These are phyloP conservation scores for Sugiyamaella paludigena DNA, from an alignment of 1,139 yeast species.

Conservation along the genomic window DNA sequence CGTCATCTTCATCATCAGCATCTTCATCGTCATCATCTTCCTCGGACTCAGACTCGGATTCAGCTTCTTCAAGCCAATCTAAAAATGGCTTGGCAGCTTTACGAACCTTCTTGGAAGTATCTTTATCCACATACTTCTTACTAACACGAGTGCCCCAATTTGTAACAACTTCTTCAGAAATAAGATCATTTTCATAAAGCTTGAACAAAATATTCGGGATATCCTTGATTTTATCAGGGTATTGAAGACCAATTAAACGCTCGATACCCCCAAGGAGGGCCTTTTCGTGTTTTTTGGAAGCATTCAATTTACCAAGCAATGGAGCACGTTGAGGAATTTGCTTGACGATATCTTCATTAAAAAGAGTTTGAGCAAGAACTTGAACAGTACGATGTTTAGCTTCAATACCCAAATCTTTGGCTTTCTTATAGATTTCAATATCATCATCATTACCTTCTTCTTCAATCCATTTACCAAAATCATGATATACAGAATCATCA, in stretches of 20 bases:
- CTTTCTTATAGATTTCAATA: conserved; percentile 89
- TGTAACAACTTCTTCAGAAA: conserved; percentile 76
- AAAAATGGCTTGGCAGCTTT: conserved; percentile 94
- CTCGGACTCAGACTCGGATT: conserved; percentile 61
- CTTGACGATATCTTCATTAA: conserved; percentile 71
- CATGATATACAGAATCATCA: conserved; percentile 49
- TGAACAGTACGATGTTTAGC: conserved; percentile 77
- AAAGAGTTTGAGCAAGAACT: conserved; percentile 87
- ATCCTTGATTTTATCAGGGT: conserved; percentile 67
- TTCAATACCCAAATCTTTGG: conserved; percentile 71
- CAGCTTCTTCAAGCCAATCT: conserved; percentile 94
- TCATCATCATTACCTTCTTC: conserved; percentile 63
- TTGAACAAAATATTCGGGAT: conserved; percentile 81
- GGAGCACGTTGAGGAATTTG: conserved; percentile 80
- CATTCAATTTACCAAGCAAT: conserved; percentile 71
- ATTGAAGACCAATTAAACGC: conserved; percentile 82
- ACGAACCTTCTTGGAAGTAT: conserved; percentile 87
- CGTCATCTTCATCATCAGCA: not conserved
- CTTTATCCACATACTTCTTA: conserved; percentile 91
- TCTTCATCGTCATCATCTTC: conserved; percentile 32
- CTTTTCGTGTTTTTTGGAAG: conserved; percentile 64
- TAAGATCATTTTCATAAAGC: conserved; percentile 77
- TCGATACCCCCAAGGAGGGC: conserved; percentile 94
- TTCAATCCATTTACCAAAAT: conserved; percentile 89
- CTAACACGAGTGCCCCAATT: conserved; percentile 92